Evolutionary conservation across 352 stramenopile genomes (phyloP).

Genomic region (Phytopythium mirpurense): DNA sequence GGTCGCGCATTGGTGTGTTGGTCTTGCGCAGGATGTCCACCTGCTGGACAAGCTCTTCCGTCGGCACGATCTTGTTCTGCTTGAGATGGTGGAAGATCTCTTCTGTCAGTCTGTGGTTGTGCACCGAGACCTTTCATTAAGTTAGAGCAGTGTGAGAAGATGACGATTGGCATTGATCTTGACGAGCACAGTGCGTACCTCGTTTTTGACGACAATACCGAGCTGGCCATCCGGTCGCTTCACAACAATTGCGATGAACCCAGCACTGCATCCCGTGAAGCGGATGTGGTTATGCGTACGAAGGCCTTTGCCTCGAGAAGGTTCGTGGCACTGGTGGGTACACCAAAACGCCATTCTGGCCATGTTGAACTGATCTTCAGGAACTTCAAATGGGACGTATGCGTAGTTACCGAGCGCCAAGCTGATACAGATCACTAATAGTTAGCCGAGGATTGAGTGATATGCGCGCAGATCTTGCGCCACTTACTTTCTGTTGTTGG

Average conservation of each 20-base stretch:
- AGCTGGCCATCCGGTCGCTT: neutral
- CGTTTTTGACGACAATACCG: neutral
- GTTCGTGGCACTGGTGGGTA: neutral
- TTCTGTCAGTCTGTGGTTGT: slow-evolving; percentile 1
- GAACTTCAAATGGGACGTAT: neutral
- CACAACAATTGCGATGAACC: neutral
- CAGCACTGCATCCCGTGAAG: neutral
- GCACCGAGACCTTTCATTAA: neutral
- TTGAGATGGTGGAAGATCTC: neutral
- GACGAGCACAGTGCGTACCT: neutral
- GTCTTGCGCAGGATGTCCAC: neutral
- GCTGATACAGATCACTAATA: neutral
- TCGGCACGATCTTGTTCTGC: neutral
- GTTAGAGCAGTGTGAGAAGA: neutral
- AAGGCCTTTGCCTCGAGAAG: neutral
- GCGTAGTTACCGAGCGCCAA: neutral
- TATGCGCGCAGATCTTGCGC: too few species aligned
- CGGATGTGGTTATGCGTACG: neutral
- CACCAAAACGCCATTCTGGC: neutral
- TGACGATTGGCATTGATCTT: neutral
- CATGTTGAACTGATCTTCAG: neutral
- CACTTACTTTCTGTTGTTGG: neutral
- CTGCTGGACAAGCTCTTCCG: neutral
- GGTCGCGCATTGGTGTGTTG: neutral
- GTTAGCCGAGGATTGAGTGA: too few species aligned